Evolutionary conservation across 2,329 filamentous ascomycete species (phyloP).

Genomic region (Ophiostoma sp.): DNA sequence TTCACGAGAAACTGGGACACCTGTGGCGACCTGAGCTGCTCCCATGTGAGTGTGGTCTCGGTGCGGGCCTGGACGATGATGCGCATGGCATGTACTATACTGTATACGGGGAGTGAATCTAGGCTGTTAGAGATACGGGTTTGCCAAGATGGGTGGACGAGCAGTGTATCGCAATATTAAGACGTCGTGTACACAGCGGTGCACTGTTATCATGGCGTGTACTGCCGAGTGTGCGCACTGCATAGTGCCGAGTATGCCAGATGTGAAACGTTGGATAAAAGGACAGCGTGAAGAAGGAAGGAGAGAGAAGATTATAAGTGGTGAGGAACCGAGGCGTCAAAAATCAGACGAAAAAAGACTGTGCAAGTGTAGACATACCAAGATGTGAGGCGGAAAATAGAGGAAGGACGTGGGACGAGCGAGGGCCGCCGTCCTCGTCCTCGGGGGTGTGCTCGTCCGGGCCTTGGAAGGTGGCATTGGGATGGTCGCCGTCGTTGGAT

Average conservation of each 20-base stretch:
- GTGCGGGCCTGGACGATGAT: conserved; percentile 77
- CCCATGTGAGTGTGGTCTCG: conserved; percentile 90
- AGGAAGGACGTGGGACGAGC: conserved; percentile 50
- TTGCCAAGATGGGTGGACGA: background rate
- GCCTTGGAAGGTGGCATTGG: conserved; percentile 32
- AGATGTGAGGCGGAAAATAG: conserved; percentile 76
- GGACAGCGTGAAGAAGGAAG: background rate
- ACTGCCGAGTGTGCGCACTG: conserved; percentile 7
- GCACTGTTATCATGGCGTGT: background rate
- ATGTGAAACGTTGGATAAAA: background rate
- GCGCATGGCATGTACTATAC: conserved; percentile 82
- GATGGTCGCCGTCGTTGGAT: conserved; percentile 37
- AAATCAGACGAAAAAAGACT: background rate
- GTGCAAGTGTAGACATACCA: conserved; percentile 44
- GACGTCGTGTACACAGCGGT: conserved; percentile 3
- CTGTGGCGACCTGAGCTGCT: conserved; percentile 90
- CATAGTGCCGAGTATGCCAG: background rate
- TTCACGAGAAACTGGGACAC: conserved; percentile 94
- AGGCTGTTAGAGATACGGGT: background rate
- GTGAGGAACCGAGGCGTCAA: background rate
- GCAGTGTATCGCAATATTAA: background rate
- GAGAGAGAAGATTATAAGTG: background rate
- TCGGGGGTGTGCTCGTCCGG: conserved; percentile 33
- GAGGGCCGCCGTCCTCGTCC: conserved; percentile 33
- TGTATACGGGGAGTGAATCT: conserved; percentile 87